A percentile compares a stretch with the other conserved stretches of the same genome.
Evolutionary conservation across 2,329 filamentous ascomycete genomes (phyloP).

Genomic region (Talaromyces albobiverticillius): DNA sequence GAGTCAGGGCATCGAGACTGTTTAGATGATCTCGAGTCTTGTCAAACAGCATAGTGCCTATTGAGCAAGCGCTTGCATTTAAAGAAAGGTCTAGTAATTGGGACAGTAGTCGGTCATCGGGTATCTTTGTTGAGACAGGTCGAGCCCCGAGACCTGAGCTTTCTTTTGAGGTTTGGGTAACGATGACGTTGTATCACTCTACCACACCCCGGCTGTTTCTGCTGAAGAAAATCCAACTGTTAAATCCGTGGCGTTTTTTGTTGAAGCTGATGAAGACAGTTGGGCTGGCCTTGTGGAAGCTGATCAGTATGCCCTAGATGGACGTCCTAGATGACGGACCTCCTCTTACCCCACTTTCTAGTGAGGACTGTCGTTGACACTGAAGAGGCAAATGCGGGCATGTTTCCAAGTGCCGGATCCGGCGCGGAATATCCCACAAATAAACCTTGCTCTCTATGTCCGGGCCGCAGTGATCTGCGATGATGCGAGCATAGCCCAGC

Average conservation of each 20-base stretch:
- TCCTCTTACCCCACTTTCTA: neutral
- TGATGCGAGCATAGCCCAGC: neutral
- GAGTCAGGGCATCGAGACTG: neutral
- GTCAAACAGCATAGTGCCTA: constrained; percentile 9
- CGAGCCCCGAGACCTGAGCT: neutral
- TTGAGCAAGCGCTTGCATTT: neutral
- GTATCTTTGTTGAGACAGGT: neutral
- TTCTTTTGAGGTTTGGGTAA: neutral
- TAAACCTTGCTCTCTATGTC: neutral
- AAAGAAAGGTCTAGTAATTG: neutral
- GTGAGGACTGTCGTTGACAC: neutral
- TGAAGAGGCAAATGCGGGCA: neutral
- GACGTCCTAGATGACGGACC: no score
- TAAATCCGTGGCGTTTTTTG: neutral
- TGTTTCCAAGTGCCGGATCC: neutral
- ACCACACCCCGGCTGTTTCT: neutral
- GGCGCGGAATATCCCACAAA: neutral
- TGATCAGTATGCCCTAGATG: neutral
- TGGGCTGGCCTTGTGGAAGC: neutral
- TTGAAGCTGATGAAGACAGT: neutral
- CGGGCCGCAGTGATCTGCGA: neutral
- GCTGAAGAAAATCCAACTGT: neutral
- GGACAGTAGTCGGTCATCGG: neutral
- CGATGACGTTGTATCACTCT: constrained; percentile 7
- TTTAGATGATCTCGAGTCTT: constrained; percentile 4